Conservation (phyloP, 2,329 filamentous ascomycete genomes). For the Verticillium klebahnii region DNA sequence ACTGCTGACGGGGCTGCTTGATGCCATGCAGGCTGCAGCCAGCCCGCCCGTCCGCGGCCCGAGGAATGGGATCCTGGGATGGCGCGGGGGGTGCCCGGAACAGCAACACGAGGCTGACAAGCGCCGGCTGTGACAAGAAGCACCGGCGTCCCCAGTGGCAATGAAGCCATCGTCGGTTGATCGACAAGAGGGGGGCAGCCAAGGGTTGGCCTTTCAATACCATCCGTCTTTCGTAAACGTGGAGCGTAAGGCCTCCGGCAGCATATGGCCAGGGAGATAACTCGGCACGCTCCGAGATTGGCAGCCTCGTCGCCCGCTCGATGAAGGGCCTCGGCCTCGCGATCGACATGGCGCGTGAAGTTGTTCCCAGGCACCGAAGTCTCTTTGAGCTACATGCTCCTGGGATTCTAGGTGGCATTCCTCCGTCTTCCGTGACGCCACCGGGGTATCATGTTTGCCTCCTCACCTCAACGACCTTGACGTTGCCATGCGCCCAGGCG, state of each 20-base stretch:
- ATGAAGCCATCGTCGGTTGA: background rate
- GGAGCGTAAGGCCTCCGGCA: background rate
- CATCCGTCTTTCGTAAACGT: background rate
- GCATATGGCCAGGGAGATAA: background rate
- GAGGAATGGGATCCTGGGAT: background rate
- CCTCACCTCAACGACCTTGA: background rate
- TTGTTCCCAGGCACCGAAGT: background rate
- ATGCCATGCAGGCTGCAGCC: background rate
- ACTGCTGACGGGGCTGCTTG: background rate
- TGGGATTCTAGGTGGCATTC: background rate
- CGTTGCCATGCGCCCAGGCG: background rate
- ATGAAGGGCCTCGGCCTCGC: background rate
- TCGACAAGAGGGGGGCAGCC: background rate
- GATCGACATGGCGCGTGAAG: background rate
- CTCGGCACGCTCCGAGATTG: background rate
- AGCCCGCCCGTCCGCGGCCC: background rate
- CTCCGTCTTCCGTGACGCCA: background rate
- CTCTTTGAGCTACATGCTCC: background rate
- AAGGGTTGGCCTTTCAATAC: background rate
- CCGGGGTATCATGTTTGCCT: background rate
- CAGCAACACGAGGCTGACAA: background rate
- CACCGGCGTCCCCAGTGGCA: background rate
- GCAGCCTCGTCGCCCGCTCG: background rate
- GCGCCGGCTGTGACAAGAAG: background rate
- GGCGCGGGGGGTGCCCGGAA: no score